A percentile compares a stretch with the other conserved stretches of the same genome.
Conservation (phyloP, 2,329 filamentous ascomycete genomes). For the Lasiodiplodia sp. region DNA sequence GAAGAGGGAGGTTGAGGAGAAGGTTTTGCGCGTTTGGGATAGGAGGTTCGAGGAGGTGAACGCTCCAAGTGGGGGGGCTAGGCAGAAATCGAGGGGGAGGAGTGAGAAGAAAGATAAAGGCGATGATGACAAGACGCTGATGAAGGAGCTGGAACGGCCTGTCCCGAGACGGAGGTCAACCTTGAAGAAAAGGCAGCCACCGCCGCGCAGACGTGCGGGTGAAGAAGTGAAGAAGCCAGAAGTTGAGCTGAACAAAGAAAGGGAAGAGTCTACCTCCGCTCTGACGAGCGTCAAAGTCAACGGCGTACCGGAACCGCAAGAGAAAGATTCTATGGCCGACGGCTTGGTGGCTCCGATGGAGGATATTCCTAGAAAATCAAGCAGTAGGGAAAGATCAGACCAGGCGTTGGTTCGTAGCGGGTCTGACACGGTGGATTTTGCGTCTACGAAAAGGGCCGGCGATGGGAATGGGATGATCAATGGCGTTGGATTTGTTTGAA, state of each 20-base stretch:
- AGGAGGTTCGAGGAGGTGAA: background rate
- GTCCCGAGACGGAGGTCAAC: constrained; percentile 7
- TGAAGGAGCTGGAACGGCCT: background rate
- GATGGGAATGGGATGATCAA: background rate
- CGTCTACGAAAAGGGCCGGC: background rate
- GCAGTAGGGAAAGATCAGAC: background rate
- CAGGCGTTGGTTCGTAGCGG: background rate
- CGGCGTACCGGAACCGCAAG: background rate
- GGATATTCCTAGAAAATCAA: background rate
- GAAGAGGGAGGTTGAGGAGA: constrained; percentile 53
- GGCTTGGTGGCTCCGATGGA: background rate
- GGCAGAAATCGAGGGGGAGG: background rate
- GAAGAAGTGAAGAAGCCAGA: background rate
- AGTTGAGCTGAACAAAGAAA: background rate
- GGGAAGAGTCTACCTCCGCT: background rate
- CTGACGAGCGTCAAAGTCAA: background rate
- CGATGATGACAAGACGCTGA: background rate
- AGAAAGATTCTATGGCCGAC: background rate
- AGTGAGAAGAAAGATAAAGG: background rate
- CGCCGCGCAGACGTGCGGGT: background rate
- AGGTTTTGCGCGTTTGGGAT: constrained; percentile 33
- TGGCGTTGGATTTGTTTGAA: background rate
- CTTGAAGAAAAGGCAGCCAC: background rate
- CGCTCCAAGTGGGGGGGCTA: background rate
- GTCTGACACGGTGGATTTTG: background rate